Percentiles rank a stretch among this genome's conserved stretches.
Conservation (phyloP, 208 protist genomes). For the Leptomonas pyrrhocoris region DNA sequence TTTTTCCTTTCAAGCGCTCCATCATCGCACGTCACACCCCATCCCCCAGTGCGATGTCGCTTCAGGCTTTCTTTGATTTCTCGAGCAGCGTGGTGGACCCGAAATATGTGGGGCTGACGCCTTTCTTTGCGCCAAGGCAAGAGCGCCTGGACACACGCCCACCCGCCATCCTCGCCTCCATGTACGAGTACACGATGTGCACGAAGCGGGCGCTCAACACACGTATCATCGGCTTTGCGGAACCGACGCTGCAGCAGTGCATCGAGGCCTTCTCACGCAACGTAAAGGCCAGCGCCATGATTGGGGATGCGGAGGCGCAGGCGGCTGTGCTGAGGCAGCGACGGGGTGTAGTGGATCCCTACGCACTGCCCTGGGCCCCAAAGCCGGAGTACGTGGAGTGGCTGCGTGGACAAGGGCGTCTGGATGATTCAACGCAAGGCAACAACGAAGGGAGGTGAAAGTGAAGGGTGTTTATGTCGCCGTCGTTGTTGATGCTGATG, state of each 20-base stretch:
- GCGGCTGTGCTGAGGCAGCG: conserved; percentile 47
- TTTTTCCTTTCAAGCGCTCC: too few relatives aligned
- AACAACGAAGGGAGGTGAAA: not conserved
- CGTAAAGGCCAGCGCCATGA: conserved; percentile 46
- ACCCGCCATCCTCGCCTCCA: conserved; percentile 35
- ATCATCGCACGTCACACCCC: too few relatives aligned
- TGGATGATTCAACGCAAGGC: conserved; percentile 17
- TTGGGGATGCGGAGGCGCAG: conserved; percentile 40
- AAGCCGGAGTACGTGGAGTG: conserved; percentile 67
- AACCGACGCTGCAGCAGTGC: conserved; percentile 82
- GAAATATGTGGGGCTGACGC: conserved; percentile 65
- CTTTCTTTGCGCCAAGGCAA: conserved; percentile 52
- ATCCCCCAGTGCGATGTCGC: conserved; percentile 47
- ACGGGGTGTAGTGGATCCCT: conserved; percentile 56
- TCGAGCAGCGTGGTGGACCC: conserved; percentile 77
- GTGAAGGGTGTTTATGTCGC: not conserved
- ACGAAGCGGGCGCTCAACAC: conserved; percentile 83
- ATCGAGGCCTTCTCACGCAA: conserved; percentile 63
- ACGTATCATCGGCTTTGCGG: conserved; percentile 86
- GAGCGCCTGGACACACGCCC: conserved; percentile 39
- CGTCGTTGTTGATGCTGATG: too few relatives aligned
- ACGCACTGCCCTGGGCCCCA: conserved; percentile 74
- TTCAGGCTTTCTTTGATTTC: conserved; percentile 69
- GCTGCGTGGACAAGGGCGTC: conserved; percentile 59
- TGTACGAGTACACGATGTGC: conserved; percentile 80